Percentiles rank a stretch among this genome's conserved stretches.
These are phyloP conservation scores for Cryptomeria japonica DNA, from an alignment of 75 land plant species.

Conservation along the genomic window DNA sequence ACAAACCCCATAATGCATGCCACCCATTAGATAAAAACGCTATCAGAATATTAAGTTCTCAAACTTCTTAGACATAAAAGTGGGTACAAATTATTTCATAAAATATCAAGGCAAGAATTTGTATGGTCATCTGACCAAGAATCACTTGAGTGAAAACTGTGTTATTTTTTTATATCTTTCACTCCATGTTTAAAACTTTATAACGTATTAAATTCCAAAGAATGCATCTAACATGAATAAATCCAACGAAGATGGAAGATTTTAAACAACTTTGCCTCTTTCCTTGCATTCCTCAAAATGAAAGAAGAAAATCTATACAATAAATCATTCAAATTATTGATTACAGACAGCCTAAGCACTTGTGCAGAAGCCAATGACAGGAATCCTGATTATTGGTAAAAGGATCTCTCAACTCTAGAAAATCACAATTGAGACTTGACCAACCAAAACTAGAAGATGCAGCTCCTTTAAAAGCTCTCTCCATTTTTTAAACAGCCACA, in stretches of 20 bases:
- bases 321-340: background rate
- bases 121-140: background rate
- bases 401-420: background rate
- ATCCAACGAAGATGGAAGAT: background rate
- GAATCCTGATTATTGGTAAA: background rate
- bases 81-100: background rate
- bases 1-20: background rate
- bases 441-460: constrained; percentile 3
- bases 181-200: background rate
- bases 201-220: background rate
- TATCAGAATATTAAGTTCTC: background rate
- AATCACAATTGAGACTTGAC: background rate
- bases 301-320: constrained; percentile 6
- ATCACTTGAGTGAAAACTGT: background rate
- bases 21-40: background rate
- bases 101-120: background rate
- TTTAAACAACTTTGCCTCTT: background rate
- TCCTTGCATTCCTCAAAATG: constrained; percentile 7
- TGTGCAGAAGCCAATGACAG: background rate
- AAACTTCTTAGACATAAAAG: background rate
- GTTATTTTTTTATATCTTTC: background rate
- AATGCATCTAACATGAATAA: background rate
- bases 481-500: background rate
- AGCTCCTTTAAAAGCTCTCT: background rate
- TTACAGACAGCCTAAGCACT: constrained; percentile 10